A percentile compares a stretch with the other conserved stretches of the same genome.
Conservation (phyloP, 148 eudicot genomes). For the Chenopodium berlandieri region DNA sequence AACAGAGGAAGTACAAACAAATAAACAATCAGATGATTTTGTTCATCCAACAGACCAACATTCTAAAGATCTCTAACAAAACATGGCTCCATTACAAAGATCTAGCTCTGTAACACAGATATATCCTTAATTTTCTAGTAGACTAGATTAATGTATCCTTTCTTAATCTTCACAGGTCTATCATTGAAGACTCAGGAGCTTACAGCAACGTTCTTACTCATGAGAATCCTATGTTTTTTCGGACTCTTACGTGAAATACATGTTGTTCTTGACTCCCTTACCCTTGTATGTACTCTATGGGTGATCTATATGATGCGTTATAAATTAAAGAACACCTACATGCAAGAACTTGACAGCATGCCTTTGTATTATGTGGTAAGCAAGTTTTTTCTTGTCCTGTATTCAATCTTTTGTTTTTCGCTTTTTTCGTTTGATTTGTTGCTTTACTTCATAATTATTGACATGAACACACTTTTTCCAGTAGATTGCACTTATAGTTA, state of each 20-base stretch:
- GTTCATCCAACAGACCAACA: too few relatives aligned
- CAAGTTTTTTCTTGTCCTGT: not conserved
- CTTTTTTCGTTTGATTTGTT: too few relatives aligned
- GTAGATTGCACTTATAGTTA: too few relatives aligned
- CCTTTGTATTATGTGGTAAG: slow-evolving; percentile 59
- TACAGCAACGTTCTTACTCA: slow-evolving; percentile 57
- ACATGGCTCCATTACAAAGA: not conserved
- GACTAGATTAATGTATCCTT: not conserved
- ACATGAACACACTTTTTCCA: too few relatives aligned
- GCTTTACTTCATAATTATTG: not conserved
- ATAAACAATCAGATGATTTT: too few relatives aligned
- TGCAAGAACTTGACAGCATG: slow-evolving; percentile 54
- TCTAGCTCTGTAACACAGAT: too few relatives aligned
- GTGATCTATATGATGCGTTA: slow-evolving; percentile 81
- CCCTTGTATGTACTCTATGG: slow-evolving; percentile 66
- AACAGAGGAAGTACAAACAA: too few relatives aligned
- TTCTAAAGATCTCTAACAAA: too few relatives aligned
- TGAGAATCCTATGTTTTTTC: slow-evolving; percentile 47
- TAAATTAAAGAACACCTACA: slow-evolving; percentile 61
- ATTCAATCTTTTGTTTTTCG: too few relatives aligned
- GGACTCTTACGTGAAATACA: slow-evolving; percentile 49
- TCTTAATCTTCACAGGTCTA: slow-evolving; percentile 43
- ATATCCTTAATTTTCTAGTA: not conserved
- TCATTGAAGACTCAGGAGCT: slow-evolving; percentile 81
- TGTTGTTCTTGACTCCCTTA: slow-evolving; percentile 54